Evolutionary conservation across 371 early-diverging fungal genomes (phyloP).

Genomic region (Rhizopus microsporus): DNA sequence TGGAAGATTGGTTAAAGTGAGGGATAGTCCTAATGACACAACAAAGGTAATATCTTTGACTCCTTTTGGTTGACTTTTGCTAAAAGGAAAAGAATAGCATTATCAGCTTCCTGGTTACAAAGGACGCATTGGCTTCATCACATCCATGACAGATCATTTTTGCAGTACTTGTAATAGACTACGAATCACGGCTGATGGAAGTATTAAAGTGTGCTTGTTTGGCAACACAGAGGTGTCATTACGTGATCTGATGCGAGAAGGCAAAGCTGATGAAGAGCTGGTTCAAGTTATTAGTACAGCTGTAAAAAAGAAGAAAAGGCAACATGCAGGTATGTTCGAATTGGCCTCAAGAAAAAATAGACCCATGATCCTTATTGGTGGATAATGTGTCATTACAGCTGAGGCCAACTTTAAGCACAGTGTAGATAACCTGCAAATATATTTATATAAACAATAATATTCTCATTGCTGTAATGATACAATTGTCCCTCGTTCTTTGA

Average conservation of each 20-base stretch:
- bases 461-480: slow-evolving; percentile 16
- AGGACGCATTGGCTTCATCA: slow-evolving; percentile 92
- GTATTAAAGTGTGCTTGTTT: slow-evolving; percentile 91
- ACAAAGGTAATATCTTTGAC: slow-evolving; percentile 62
- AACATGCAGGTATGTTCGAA: slow-evolving; percentile 90
- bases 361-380: slow-evolving; percentile 95
- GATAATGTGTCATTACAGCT: slow-evolving; percentile 47
- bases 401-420: not conserved
- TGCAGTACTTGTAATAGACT: slow-evolving; percentile 92
- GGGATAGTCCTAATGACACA: slow-evolving; percentile 84
- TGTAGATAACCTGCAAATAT: not conserved
- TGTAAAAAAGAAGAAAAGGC: slow-evolving; percentile 85
- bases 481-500: not conserved
- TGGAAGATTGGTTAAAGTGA: slow-evolving; percentile 61
- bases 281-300: slow-evolving; percentile 70
- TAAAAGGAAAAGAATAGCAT: slow-evolving; percentile 26
- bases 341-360: slow-evolving; percentile 82
- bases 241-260: slow-evolving; percentile 75
- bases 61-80: not conserved
- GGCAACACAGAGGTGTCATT: slow-evolving; percentile 87
- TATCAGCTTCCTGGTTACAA: slow-evolving; percentile 73
- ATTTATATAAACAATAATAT: slow-evolving; percentile 5
- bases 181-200: slow-evolving; percentile 93
- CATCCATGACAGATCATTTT: slow-evolving; percentile 95
- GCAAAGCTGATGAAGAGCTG: slow-evolving; percentile 66